Evolutionary conservation across 2,329 filamentous ascomycete genomes (phyloP), one percentile per base, ranked within the genome.

Genomic region (Aspergillus novoparasiticus): DNA sequence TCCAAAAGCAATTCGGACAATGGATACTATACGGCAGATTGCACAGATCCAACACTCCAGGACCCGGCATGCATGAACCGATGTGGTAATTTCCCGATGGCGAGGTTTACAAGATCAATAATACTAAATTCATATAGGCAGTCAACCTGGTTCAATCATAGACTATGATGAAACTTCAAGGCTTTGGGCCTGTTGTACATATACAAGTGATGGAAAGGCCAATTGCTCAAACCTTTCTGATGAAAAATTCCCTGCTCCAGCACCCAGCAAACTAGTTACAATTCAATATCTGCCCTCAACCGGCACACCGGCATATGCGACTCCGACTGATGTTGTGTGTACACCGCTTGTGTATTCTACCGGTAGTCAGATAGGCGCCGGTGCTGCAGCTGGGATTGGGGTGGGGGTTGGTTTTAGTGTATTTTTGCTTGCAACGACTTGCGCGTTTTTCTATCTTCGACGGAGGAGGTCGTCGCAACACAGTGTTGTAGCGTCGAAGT

Each of bases 11-110:
- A 59, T 30, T 11, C 26, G 2, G 34, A 19, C 6, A 11, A 58
- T 6, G 50, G 54, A 28, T 66, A 62, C 36, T 64, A 66, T 43
- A 56, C 56, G 1, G 64, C 64, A 14, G 62, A 64, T 53, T 66
- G 64, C 57, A 66, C 64, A 0, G 59, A 62, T 34, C 51, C 59
- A 23, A 62, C 59, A 1, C 45, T 64, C 11, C 36, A 53, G 19
- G 59, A 64, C 46, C 46, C 59, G 9, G 54, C 32, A 28, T 64
- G 64, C 43, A 63, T 57, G 28, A 60, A 41, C 30, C 62, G 59
- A 60, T 64, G 62, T 36, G 62, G 59, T 64, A 58, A 62, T 46
- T 19, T 3, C 5, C 11, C 48, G 1, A 11, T 6, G 3, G 10
- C 2, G 6, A n/a, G 8, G n/a, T 19, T 30, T 6, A 21, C 16